Base-by-base conservation (phyloP, 1,139 yeast genomes). In the Blastobotrys illinoisensis region DNA sequence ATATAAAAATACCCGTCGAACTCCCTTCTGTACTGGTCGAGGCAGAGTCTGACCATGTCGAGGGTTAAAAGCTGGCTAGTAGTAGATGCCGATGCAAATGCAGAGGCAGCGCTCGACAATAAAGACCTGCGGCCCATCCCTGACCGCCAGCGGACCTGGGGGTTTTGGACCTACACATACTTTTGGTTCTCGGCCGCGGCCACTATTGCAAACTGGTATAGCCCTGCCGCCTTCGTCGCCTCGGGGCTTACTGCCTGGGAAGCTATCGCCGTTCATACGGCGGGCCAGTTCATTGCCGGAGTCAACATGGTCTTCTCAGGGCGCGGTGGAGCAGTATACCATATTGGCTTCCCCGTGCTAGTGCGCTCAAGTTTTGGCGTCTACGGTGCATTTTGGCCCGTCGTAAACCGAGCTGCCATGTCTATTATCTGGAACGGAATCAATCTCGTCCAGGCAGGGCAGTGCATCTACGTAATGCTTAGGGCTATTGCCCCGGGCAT, bases 401-500 rank as follows among this genome's bases (percentile, higher is more conserved):
- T 88, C 54, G 64, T 87, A 46, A 86, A 87, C 67, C 78, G 96
- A 72, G 89, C 86, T 47, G 86, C 86, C 43, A 85, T 87, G 88
- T 85, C 89, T 40, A 79, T 85, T 58, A 81, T 87, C 53, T 87
- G 96, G 96, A 86, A 84, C 64, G 81, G 90, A 28, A 90, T 86
- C 24, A 95, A 86, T 67, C 75, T 86, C 40, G 83, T 87, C 69
- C 80, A 87, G 60, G 95, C 91, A 56, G 90, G 88, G 52, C 82
- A 88, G 55, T 85, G 91, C 62, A 80, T 88, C 46, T 81, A 82
- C 52, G 74, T 86, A 44, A 85, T 86, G 88, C 71, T 86, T 57
- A 75, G 81, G 60, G 74, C 88, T 1, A 80, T 86, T 46, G 85
- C 85, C 67, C 87, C 89, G 55, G 76, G 81, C 54, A 75, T 85